Evolutionary conservation across 2,329 filamentous ascomycete species (phyloP).

Genomic region (Cordyceps fumosorosea): DNA sequence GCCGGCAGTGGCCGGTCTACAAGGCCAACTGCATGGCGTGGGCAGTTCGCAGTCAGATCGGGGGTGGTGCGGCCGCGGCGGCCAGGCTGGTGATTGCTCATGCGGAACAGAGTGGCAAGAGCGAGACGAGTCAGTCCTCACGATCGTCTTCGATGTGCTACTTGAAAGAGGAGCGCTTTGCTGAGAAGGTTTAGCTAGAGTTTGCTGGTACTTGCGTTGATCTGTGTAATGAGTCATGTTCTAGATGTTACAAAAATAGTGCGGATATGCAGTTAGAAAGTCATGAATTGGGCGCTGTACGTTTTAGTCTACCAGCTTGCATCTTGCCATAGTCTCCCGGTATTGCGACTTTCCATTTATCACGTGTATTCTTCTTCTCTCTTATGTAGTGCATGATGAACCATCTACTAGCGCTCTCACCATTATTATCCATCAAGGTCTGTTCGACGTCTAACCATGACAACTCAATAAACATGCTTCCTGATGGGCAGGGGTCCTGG

Average conservation of each 20-base stretch:
- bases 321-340: background rate
- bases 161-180: background rate
- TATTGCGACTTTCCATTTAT: background rate
- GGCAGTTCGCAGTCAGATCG: background rate
- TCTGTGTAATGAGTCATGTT: background rate
- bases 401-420: no score
- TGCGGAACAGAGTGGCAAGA: background rate
- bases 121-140: background rate
- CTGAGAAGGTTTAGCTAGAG: background rate
- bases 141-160: background rate
- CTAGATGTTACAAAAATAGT: background rate
- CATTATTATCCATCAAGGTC: no score
- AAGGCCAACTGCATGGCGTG: slow-evolving; percentile 5
- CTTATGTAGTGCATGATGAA: no score
- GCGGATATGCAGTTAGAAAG: background rate
- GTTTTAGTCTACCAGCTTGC: background rate
- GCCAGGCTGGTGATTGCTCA: background rate
- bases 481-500: no score
- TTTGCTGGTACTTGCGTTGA: background rate
- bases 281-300: background rate
- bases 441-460: background rate
- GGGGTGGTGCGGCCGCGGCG: background rate
- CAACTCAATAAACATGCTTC: no score
- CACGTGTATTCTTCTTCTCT: no score
- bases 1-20: background rate